phyloP scores from a whole-genome alignment of 331 rosid genomes.

The Quercus tomentella region DNA sequence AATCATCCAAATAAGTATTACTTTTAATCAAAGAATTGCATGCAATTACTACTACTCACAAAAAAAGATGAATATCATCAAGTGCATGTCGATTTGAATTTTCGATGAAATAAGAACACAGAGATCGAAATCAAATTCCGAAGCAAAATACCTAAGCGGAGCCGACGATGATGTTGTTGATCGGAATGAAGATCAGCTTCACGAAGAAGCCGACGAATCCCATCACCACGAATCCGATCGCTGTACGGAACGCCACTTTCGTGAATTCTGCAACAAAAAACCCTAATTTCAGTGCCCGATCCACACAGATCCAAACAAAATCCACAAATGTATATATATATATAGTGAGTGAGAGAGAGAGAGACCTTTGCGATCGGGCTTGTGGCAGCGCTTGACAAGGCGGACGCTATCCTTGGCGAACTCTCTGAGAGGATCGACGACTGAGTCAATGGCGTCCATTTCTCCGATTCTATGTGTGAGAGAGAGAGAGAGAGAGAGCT shows the following conservation, averaged over 20 bases:
- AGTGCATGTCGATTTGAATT: too few relatives aligned
- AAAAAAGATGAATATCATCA: too few relatives aligned
- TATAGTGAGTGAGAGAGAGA: too few relatives aligned
- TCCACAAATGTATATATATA: not conserved
- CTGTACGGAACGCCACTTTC: constrained; percentile 36
- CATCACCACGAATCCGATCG: constrained; percentile 40
- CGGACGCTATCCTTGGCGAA: constrained; percentile 32
- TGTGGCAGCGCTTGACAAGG: constrained; percentile 38
- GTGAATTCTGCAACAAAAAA: constrained; percentile 25
- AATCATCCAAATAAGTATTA: too few relatives aligned
- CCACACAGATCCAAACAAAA: not conserved
- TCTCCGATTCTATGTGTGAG: not conserved
- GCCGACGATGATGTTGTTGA: constrained; percentile 36
- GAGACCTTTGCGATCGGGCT: constrained; percentile 35
- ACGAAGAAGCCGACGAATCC: constrained; percentile 41
- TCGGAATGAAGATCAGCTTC: constrained; percentile 37
- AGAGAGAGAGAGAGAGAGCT: too few relatives aligned
- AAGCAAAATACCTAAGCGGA: constrained; percentile 16
- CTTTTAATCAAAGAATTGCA: too few relatives aligned
- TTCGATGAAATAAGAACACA: not conserved
- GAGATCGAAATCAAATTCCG: not conserved
- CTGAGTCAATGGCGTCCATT: constrained; percentile 39
- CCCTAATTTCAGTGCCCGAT: not conserved
- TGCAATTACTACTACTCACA: too few relatives aligned
- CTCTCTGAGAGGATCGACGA: constrained; percentile 34